phyloP scores from a whole-genome alignment of 129 eudicot species.

The Chrysanthemum seticuspe region DNA sequence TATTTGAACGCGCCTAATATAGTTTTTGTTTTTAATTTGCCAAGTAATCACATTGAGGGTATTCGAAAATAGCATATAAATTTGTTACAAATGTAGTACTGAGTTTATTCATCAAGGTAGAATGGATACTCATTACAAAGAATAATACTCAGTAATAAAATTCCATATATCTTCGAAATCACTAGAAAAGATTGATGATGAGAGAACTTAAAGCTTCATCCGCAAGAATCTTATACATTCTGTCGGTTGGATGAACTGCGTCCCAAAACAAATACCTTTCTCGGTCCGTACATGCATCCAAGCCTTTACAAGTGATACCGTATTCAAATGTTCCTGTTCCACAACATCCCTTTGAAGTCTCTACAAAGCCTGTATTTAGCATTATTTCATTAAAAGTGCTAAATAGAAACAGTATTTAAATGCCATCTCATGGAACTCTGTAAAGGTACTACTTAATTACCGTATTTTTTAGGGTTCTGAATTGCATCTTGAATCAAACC shows the following conservation, averaged over 20 bases:
- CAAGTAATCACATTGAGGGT: no score
- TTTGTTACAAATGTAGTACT: no score
- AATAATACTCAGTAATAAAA: no score
- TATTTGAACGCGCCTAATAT: no score
- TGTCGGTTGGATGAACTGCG: conserved; percentile 59
- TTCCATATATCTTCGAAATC: neutral
- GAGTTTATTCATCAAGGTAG: no score
- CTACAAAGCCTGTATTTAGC: conserved; percentile 43
- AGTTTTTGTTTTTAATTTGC: no score
- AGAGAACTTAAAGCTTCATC: conserved; percentile 40
- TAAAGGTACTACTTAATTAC: conserved; percentile 26
- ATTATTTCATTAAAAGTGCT: neutral
- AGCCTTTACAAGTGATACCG: conserved; percentile 53
- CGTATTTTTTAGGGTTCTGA: conserved; percentile 50
- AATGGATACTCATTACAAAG: no score
- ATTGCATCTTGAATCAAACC: conserved; percentile 35
- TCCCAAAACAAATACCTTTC: conserved; percentile 62
- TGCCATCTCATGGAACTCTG: neutral
- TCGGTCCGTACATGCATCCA: conserved; percentile 46
- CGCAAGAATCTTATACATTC: conserved; percentile 51
- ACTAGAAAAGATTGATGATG: conserved; percentile 15
- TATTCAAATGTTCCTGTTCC: conserved; percentile 59
- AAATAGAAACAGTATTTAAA: neutral
- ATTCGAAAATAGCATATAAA: no score
- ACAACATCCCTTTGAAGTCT: conserved; percentile 63